These are phyloP conservation scores for Claviceps fusiformis DNA, from an alignment of 2,329 filamentous ascomycete species.

Conservation along the genomic window DNA sequence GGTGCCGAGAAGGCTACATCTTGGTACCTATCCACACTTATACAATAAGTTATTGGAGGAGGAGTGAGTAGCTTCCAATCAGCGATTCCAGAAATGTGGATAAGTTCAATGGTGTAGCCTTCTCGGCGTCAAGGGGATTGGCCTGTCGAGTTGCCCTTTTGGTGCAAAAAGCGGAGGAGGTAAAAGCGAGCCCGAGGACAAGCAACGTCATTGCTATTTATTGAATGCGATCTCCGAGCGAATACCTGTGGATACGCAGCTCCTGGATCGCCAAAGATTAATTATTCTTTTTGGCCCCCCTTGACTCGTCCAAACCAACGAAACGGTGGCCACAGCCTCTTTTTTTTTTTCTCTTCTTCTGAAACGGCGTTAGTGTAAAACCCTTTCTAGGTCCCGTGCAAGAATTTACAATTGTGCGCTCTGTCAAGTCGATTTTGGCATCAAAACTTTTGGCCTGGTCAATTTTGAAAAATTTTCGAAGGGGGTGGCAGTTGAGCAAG, in stretches of 20 bases:
- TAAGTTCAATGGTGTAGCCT: too few relatives aligned
- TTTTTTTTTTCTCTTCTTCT: neutral
- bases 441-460: too few relatives aligned
- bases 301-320: neutral
- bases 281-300: neutral
- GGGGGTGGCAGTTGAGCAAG: too few relatives aligned
- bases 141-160: neutral
- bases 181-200: neutral
- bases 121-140: neutral
- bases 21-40: too few relatives aligned
- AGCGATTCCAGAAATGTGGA: too few relatives aligned
- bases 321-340: neutral
- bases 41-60: too few relatives aligned
- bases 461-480: too few relatives aligned
- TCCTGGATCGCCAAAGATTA: neutral
- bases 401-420: neutral
- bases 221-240: neutral
- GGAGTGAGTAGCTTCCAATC: too few relatives aligned
- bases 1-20: too few relatives aligned
- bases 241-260: neutral
- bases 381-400: neutral
- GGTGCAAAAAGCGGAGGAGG: neutral
- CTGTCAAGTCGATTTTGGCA: too few relatives aligned
- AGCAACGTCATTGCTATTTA: constrained; percentile 6
- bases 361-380: neutral